phyloP scores from a whole-genome alignment of 208 protist species.

The Acanthamoeba sp. region DNA sequence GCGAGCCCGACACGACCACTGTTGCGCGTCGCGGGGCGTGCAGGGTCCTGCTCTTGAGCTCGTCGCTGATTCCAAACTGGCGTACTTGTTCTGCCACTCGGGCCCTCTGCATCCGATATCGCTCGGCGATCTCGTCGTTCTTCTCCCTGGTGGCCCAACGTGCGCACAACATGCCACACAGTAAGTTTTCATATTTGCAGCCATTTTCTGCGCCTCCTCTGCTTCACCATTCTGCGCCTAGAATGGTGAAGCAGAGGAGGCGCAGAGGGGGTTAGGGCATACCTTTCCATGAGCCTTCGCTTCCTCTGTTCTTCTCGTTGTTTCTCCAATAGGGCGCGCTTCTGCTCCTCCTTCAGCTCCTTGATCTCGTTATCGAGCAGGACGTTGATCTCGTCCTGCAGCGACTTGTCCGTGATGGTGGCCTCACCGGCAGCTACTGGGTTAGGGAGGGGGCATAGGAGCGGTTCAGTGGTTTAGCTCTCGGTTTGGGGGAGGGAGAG shows the following conservation, averaged over 20 bases:
- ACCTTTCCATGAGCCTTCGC: background rate
- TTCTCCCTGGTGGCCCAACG: background rate
- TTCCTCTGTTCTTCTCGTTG: background rate
- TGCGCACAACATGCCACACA: too few relatives aligned
- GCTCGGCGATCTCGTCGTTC: background rate
- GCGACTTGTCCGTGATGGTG: background rate
- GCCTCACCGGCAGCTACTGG: background rate
- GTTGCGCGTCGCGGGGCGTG: background rate
- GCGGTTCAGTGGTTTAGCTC: too few relatives aligned
- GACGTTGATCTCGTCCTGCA: background rate
- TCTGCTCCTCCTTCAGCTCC: conserved; percentile 20
- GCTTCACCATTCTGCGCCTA: too few relatives aligned
- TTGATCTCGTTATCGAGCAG: conserved; percentile 34
- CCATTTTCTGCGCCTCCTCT: too few relatives aligned
- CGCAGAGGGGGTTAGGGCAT: background rate
- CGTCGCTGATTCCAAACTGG: conserved; percentile 1
- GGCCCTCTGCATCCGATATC: background rate
- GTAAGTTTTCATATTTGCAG: too few relatives aligned
- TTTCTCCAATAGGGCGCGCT: background rate
- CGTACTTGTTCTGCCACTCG: conserved; percentile 14
- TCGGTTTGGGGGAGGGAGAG: too few relatives aligned
- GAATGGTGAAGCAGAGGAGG: background rate
- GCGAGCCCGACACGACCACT: background rate
- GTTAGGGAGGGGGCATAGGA: background rate
- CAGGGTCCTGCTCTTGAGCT: background rate